Conservation (phyloP, 1,284 basidiomycete genomes). For the Thecaphora thlaspeos region DNA sequence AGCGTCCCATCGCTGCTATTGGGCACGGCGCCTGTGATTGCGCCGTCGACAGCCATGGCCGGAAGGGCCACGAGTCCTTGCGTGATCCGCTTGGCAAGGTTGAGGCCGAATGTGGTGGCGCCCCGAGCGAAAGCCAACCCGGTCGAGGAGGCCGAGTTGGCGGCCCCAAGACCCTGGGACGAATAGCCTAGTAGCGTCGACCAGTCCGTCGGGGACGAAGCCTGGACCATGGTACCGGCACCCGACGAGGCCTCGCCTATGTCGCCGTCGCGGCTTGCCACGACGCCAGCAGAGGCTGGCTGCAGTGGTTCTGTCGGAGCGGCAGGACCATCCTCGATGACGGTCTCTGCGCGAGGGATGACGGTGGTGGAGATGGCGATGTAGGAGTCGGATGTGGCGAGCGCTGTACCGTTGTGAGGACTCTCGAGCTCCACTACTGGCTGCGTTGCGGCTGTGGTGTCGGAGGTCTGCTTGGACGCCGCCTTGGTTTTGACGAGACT, state of each 20-base stretch:
- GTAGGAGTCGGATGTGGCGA: conserved; percentile 41
- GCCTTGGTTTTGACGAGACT: too few relatives aligned
- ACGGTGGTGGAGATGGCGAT: conserved; percentile 9
- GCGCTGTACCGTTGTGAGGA: conserved; percentile 36
- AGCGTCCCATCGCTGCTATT: conserved; percentile 14
- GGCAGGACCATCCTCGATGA: too few relatives aligned
- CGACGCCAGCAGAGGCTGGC: too few relatives aligned
- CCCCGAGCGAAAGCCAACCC: conserved; percentile 41
- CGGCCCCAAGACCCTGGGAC: conserved; percentile 30
- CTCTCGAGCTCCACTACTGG: not conserved
- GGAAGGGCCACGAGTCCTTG: conserved; percentile 42
- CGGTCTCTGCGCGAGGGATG: conserved; percentile 10
- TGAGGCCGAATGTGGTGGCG: conserved; percentile 38
- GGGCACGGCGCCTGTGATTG: conserved; percentile 32
- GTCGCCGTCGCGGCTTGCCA: too few relatives aligned
- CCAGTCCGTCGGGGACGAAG: conserved; percentile 20
- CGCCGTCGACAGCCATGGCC: conserved; percentile 37
- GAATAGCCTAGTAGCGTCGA: conserved; percentile 28
- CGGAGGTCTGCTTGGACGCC: too few relatives aligned
- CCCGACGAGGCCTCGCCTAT: too few relatives aligned
- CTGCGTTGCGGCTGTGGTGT: conserved; percentile 13
- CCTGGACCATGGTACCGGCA: conserved; percentile 12
- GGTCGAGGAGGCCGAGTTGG: conserved; percentile 40
- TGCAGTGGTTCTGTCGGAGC: too few relatives aligned
- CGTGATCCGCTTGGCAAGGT: conserved; percentile 44